Evolutionary conservation across 1,139 yeast genomes (phyloP).

Genomic region (Candida sanyaensis): DNA sequence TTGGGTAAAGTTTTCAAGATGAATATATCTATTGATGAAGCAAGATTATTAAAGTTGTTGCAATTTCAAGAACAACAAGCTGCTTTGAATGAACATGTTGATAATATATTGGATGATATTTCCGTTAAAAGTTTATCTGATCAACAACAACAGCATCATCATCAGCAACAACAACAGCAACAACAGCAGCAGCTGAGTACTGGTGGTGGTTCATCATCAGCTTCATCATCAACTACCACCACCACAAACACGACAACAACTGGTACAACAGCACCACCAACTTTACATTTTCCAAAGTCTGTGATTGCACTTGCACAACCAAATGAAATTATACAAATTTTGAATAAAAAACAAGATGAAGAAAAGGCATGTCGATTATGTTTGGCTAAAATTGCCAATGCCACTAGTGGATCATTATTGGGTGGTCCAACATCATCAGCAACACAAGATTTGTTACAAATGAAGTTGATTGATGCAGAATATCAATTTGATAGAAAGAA

Average conservation of each 20-base stretch:
- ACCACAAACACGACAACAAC: slow-evolving; percentile 9
- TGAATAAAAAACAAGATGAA: slow-evolving; percentile 67
- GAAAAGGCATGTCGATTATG: slow-evolving; percentile 68
- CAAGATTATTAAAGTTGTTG: slow-evolving; percentile 52
- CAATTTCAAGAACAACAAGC: slow-evolving; percentile 62
- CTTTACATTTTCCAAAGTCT: slow-evolving; percentile 68
- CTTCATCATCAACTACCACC: slow-evolving; percentile 7
- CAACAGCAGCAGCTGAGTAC: neutral
- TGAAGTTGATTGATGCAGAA: slow-evolving; percentile 73
- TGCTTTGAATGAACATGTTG: slow-evolving; percentile 35
- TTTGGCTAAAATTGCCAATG: slow-evolving; percentile 56
- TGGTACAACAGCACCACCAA: slow-evolving; percentile 32
- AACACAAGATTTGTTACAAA: slow-evolving; percentile 26
- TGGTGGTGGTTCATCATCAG: neutral
- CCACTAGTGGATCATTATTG: slow-evolving; percentile 19
- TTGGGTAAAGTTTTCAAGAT: slow-evolving; percentile 76
- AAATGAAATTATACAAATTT: slow-evolving; percentile 60
- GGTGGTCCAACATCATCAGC: slow-evolving; percentile 15
- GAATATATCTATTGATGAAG: slow-evolving; percentile 66
- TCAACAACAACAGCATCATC: slow-evolving; percentile 8
- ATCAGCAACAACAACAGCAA: too few species aligned
- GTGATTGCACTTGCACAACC: slow-evolving; percentile 69
- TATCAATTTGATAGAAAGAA: slow-evolving; percentile 96
- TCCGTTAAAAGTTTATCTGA: slow-evolving; percentile 21
- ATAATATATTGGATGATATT: slow-evolving; percentile 21